phyloP scores from a whole-genome alignment of 148 eudicot species.

The Diospyros kaki region DNA sequence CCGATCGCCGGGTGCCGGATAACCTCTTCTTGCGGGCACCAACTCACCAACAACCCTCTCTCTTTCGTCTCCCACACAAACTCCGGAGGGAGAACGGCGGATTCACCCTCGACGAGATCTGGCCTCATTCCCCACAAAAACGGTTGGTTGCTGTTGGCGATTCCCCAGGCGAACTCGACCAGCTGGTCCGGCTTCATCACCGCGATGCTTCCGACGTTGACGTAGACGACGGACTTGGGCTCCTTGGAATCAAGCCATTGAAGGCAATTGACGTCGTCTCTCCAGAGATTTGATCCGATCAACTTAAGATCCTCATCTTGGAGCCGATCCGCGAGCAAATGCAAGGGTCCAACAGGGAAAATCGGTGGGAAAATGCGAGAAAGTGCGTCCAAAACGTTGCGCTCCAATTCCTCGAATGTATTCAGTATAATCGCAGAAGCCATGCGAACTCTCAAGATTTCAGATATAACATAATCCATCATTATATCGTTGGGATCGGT shows the following conservation, averaged over 20 bases:
- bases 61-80: constrained; percentile 19
- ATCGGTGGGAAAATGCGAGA: constrained; percentile 17
- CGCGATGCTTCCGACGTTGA: constrained; percentile 35
- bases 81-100: constrained; percentile 15
- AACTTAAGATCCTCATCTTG: not conserved
- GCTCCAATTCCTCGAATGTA: constrained; percentile 32
- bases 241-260: constrained; percentile 33
- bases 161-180: constrained; percentile 33
- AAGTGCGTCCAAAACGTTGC: constrained; percentile 17
- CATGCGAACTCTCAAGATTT: not conserved
- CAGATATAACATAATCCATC: constrained; percentile 7
- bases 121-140: constrained; percentile 40
- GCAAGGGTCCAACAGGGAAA: constrained; percentile 32
- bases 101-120: constrained; percentile 27
- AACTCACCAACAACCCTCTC: constrained; percentile 21
- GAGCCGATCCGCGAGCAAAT: not conserved
- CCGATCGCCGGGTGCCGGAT: constrained; percentile 14
- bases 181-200: constrained; percentile 20
- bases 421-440: constrained; percentile 30
- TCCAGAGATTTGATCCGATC: constrained; percentile 27
- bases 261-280: constrained; percentile 28
- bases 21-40: constrained; percentile 33
- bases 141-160: constrained; percentile 26
- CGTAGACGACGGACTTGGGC: constrained; percentile 27
- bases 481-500: constrained; percentile 20